A percentile compares a stretch with the other conserved stretches of the same genome.
Evolutionary conservation across 352 stramenopile species (phyloP).

Genomic region (Lagenidium giganteum): DNA sequence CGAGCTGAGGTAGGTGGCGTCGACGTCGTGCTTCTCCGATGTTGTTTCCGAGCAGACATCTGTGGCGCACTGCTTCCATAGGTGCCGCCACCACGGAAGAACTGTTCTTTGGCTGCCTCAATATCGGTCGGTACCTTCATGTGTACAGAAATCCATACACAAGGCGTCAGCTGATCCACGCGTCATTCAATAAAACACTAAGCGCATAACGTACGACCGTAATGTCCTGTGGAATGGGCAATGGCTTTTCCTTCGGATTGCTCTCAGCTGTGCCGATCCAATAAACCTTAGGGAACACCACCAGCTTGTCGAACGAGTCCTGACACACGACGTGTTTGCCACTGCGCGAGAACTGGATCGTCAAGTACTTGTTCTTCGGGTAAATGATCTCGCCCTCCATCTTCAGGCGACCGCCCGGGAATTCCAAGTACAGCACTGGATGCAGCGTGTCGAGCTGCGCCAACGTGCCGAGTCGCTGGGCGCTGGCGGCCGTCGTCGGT

Average conservation of each 20-base stretch:
- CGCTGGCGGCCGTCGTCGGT: not conserved
- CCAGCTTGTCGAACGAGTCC: not conserved
- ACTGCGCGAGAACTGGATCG: not conserved
- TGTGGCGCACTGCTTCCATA: too few species aligned
- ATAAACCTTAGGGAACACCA: not conserved
- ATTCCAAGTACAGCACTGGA: not conserved
- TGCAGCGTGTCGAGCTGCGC: not conserved
- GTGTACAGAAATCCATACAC: too few species aligned
- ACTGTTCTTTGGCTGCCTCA: too few species aligned
- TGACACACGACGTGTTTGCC: slow-evolving; percentile 2
- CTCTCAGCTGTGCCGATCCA: not conserved
- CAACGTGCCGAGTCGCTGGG: not conserved
- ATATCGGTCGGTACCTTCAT: too few species aligned
- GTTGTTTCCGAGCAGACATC: too few species aligned
- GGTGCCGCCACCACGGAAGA: too few species aligned
- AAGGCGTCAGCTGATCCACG: too few species aligned
- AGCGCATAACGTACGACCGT: too few species aligned
- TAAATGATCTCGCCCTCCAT: slow-evolving; percentile 1
- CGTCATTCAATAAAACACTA: too few species aligned
- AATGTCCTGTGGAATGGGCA: too few species aligned
- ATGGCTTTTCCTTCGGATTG: too few species aligned
- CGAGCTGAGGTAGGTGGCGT: not conserved
- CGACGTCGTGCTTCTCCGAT: too few species aligned
- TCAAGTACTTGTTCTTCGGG: not conserved
- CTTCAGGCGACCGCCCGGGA: slow-evolving; percentile 1